Percentiles rank a stretch among this genome's conserved stretches.
These are phyloP conservation scores for Otatea glauca DNA, from an alignment of 176 grass and related monocot genomes.

Conservation along the genomic window DNA sequence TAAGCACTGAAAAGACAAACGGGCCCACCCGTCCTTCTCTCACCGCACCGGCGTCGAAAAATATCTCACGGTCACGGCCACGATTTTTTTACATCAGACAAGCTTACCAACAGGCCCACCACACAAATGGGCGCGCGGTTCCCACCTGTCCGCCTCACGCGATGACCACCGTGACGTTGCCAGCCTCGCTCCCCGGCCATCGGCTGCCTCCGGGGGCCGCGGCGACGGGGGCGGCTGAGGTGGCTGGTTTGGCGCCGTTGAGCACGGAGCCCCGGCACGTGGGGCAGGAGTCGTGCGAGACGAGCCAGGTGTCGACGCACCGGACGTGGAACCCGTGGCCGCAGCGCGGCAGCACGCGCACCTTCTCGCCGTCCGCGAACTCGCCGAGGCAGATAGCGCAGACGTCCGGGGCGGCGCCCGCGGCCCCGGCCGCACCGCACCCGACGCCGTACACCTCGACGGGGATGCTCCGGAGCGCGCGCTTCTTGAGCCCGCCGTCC, in stretches of 20 bases:
- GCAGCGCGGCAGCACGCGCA: slow-evolving; percentile 81
- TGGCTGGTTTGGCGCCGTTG: background rate
- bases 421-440: slow-evolving; percentile 39
- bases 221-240: background rate
- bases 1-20: background rate
- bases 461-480: slow-evolving; percentile 68
- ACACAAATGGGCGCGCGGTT: background rate
- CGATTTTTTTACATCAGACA: slow-evolving; percentile 21
- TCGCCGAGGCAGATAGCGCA: slow-evolving; percentile 95
- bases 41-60: slow-evolving; percentile 10
- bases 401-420: slow-evolving; percentile 42
- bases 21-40: background rate
- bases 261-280: slow-evolving; percentile 75
- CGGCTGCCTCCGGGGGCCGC: background rate
- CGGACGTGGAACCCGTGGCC: slow-evolving; percentile 79
- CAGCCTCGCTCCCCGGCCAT: slow-evolving; percentile 25
- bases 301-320: slow-evolving; percentile 89
- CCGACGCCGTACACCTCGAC: slow-evolving; percentile 65
- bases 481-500: slow-evolving; percentile 57
- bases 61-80: slow-evolving; percentile 39
- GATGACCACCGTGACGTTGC: slow-evolving; percentile 44
- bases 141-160: slow-evolving; percentile 39
- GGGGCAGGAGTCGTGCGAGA: slow-evolving; percentile 79
- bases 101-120: slow-evolving; percentile 31
- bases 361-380: slow-evolving; percentile 83